Base-by-base conservation (phyloP, 441 rosid genomes). In the Pelargonium citronellum region DNA sequence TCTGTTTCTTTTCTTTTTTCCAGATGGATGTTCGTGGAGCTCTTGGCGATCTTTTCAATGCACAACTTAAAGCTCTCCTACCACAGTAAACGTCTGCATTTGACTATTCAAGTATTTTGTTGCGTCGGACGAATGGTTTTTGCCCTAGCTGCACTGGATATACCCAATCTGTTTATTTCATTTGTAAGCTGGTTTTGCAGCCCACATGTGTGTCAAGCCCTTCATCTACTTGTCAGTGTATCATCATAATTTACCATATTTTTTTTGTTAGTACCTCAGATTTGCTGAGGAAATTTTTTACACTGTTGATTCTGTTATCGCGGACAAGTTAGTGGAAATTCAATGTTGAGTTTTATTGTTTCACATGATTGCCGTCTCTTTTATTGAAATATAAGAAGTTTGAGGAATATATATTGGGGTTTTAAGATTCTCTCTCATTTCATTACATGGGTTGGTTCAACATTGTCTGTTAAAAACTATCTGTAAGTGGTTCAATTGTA, bases 21-120 rank as follows among this genome's bases (percentile, higher is more conserved):
- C 86, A 95, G 99, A 87, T 91, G 96, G 98, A 89, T 70, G 90
- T 95, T 75, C 91, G 98, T 12, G 97, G 95, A 72, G 97, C 96
- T 13, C 85, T 92, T 34, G 98, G 89, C 20, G 87, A 92, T 78
- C 98, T 92, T 70, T 95, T 92, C 86, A 83, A 82, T 79, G 75
- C 86, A 75, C 99, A 95, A 74, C 76, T 92, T 84, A 89, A 88
- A 85, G 85, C 91, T 62, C 87, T 95, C 65, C 76, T 91, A 46
- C 97, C 95, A 67, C 81, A 74, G 79, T 75, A 72, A 73, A 66
- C 43, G 16, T 61, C 2, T 57, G 60, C 22, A 3, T 67, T 71
- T 66, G 46, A n/a, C 4, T 34, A 61, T 49, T 57, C 53, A 7
- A 8, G 37, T 37, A 34, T 49, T 46, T 62, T 71, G 47, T 55